These are phyloP conservation scores for Elongisporangium prolatum DNA, from an alignment of 352 stramenopile genomes.

Conservation along the genomic window DNA sequence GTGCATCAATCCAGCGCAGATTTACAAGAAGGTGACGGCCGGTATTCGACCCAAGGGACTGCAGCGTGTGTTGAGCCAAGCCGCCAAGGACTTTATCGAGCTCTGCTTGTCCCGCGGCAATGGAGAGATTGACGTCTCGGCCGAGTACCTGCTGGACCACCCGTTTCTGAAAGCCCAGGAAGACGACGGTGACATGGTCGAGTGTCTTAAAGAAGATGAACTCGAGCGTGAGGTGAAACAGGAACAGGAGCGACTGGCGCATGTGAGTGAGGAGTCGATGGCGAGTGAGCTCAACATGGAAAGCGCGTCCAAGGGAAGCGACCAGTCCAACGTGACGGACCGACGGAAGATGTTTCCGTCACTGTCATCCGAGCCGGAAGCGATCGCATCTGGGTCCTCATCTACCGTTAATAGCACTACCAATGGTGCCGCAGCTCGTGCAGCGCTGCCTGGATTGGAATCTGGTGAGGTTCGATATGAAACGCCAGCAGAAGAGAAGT, in stretches of 20 bases:
- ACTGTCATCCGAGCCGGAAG: constrained; percentile 50
- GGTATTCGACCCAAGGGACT: constrained; percentile 71
- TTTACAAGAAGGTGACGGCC: constrained; percentile 90
- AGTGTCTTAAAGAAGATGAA: constrained; percentile 67
- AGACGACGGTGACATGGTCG: constrained; percentile 76
- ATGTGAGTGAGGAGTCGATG: constrained; percentile 60
- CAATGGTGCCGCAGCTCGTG: constrained; percentile 10
- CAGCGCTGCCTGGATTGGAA: background rate
- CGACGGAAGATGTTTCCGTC: constrained; percentile 48
- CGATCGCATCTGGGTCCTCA: constrained; percentile 31
- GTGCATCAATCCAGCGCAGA: constrained; percentile 89
- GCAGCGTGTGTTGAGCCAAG: constrained; percentile 67
- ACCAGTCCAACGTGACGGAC: constrained; percentile 20
- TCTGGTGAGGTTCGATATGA: constrained; percentile 1
- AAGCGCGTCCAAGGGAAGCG: constrained; percentile 46
- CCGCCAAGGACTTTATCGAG: constrained; percentile 80
- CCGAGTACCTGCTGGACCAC: constrained; percentile 69
- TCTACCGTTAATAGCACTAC: constrained; percentile 8
- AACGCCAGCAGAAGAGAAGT: constrained; percentile 43
- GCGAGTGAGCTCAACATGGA: constrained; percentile 74
- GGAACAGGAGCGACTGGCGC: constrained; percentile 41
- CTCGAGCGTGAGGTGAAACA: constrained; percentile 45
- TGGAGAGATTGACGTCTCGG: constrained; percentile 74
- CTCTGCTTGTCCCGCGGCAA: constrained; percentile 78
- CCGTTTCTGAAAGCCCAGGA: constrained; percentile 76